These are phyloP conservation scores for Capsaspora owczarzaki DNA, from an alignment of 78 protist genomes.

Conservation along the genomic window DNA sequence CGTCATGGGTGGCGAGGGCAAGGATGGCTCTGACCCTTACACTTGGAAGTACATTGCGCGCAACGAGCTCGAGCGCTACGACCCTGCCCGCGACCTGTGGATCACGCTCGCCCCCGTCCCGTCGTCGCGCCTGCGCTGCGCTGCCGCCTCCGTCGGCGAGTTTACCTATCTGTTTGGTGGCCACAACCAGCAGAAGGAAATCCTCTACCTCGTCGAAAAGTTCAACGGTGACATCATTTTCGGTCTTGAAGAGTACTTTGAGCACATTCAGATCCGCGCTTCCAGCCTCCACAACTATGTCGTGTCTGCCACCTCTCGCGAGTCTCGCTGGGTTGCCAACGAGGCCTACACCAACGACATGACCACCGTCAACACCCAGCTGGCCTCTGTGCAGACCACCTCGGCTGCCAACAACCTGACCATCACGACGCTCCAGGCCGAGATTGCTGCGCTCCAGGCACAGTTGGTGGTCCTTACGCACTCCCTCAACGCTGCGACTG, in stretches of 20 bases:
- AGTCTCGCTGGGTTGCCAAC: background rate
- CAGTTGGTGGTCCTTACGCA: background rate
- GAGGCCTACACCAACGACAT: background rate
- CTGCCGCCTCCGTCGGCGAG: background rate
- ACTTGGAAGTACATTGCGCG: background rate
- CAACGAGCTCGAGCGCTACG: background rate
- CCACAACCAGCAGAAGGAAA: background rate
- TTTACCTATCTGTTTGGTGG: background rate
- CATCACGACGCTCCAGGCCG: background rate
- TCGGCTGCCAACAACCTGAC: background rate
- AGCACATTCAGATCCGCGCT: no score
- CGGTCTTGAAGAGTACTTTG: background rate
- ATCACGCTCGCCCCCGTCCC: no score
- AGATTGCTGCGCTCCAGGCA: background rate
- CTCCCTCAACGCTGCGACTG: background rate
- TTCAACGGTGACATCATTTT: background rate
- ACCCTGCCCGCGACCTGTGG: background rate
- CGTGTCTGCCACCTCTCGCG: background rate
- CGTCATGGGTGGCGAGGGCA: background rate
- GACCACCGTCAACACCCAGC: background rate
- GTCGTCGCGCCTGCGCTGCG: background rate
- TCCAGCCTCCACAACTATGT: no score
- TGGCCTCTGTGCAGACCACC: background rate
- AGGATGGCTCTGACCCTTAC: background rate
- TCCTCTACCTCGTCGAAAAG: background rate